Conservation (phyloP, 306 rosid genomes). For the Hippophae tibetana region DNA sequence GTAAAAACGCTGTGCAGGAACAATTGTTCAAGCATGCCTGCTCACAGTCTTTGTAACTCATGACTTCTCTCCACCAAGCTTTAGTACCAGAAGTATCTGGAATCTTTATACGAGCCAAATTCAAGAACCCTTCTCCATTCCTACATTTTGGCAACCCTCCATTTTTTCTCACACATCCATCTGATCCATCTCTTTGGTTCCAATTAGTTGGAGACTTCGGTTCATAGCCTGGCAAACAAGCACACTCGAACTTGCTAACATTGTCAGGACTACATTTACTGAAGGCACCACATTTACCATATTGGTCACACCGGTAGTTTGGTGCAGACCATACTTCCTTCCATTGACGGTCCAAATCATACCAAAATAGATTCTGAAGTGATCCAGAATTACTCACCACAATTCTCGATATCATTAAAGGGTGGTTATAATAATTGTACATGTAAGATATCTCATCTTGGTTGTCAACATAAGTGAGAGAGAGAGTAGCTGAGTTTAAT, state of each 20-base stretch:
- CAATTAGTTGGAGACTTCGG: conserved; percentile 26
- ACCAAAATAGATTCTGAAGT: conserved; percentile 14
- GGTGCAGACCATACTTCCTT: conserved; percentile 25
- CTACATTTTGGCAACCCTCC: conserved; percentile 16
- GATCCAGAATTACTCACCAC: conserved; percentile 14
- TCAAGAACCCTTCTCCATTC: conserved; percentile 44
- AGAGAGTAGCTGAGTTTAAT: background rate
- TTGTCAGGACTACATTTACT: conserved; percentile 35
- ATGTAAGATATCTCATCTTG: background rate
- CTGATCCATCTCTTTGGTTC: conserved; percentile 29
- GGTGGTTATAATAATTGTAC: background rate
- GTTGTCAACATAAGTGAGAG: background rate
- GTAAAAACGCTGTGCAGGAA: conserved; percentile 39
- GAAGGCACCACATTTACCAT: conserved; percentile 36
- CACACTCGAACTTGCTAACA: conserved; percentile 22
- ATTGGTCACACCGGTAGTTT: conserved; percentile 26
- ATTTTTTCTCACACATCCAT: conserved; percentile 44
- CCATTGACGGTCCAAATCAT: conserved; percentile 17
- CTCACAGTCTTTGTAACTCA: conserved; percentile 23
- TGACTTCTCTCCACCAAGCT: conserved; percentile 12
- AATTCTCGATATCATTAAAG: background rate
- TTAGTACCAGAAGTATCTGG: conserved; percentile 25
- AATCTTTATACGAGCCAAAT: conserved; percentile 25
- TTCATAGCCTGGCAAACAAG: conserved; percentile 45
- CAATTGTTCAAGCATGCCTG: conserved; percentile 36